Evolutionary conservation across 208 protist genomes (phyloP).

Genomic region (Leptomonas pyrrhocoris): DNA sequence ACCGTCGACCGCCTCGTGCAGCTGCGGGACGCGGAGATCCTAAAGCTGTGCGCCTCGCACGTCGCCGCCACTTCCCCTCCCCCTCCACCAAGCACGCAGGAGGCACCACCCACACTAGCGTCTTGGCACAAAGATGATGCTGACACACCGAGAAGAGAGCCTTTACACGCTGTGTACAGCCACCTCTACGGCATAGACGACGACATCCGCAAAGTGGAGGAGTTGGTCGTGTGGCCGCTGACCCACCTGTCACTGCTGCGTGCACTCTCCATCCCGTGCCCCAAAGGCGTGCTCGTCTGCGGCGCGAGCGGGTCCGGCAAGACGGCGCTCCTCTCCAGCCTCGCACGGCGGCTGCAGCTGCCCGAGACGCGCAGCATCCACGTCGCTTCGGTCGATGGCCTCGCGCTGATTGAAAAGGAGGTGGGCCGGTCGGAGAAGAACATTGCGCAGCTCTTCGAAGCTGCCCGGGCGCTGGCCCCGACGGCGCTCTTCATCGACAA

Average conservation of each 20-base stretch:
- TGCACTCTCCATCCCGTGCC: constrained; percentile 41
- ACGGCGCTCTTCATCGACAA: constrained; percentile 92
- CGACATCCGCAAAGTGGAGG: constrained; percentile 59
- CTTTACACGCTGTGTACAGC: constrained; percentile 24
- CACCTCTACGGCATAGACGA: constrained; percentile 68
- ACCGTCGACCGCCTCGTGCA: constrained; percentile 21
- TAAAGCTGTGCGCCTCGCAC: constrained; percentile 11
- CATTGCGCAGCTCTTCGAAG: constrained; percentile 80
- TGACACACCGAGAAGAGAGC: neutral
- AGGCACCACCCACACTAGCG: neutral
- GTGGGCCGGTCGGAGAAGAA: constrained; percentile 89
- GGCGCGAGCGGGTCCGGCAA: constrained; percentile 86
- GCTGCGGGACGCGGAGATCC: constrained; percentile 5
- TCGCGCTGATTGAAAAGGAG: constrained; percentile 86
- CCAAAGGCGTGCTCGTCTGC: constrained; percentile 80
- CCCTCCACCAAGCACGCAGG: neutral
- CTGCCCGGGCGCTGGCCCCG: constrained; percentile 70
- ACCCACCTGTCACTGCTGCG: constrained; percentile 51
- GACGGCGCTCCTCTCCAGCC: constrained; percentile 72
- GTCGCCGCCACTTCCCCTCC: neutral
- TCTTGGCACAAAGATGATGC: too few relatives aligned
- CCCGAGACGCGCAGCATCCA: constrained; percentile 41
- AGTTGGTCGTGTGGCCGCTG: constrained; percentile 83
- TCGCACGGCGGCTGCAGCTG: constrained; percentile 54
- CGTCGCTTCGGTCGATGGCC: constrained; percentile 76